Percentiles rank a stretch among this genome's conserved stretches.
These are phyloP conservation scores for Bacterosira constricta DNA, from an alignment of 108 stramenopile species.

Conservation along the genomic window DNA sequence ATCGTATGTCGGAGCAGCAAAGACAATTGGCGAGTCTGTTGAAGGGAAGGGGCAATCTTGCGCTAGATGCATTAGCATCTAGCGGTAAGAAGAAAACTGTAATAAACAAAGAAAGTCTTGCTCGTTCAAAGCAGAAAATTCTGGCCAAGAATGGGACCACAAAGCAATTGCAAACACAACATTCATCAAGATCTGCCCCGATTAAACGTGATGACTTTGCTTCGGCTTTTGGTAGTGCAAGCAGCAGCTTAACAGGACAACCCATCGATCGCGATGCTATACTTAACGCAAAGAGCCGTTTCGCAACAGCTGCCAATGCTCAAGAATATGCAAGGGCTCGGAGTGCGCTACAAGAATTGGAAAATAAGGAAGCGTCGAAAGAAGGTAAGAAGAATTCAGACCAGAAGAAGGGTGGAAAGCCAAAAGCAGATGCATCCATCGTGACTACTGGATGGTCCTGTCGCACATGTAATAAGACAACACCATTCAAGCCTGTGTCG, in stretches of 20 bases:
- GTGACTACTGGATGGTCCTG: slow-evolving; percentile 64
- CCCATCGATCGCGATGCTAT: slow-evolving; percentile 34
- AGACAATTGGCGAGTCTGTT: slow-evolving; percentile 24
- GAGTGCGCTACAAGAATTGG: slow-evolving; percentile 59
- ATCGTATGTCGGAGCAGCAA: slow-evolving; percentile 48
- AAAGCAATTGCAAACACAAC: too few species aligned
- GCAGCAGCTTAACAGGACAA: neutral
- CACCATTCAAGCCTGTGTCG: slow-evolving; percentile 29
- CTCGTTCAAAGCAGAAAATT: too few species aligned
- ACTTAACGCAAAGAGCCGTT: slow-evolving; percentile 68
- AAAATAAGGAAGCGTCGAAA: slow-evolving; percentile 49
- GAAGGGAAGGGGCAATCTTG: neutral
- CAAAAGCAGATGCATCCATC: slow-evolving; percentile 2
- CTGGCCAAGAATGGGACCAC: too few species aligned
- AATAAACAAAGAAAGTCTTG: too few species aligned
- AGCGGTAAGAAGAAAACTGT: too few species aligned
- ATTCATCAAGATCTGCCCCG: too few species aligned
- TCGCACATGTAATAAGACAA: slow-evolving; percentile 46
- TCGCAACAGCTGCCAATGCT: slow-evolving; percentile 67
- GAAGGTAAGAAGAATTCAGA: slow-evolving; percentile 27
- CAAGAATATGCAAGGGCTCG: slow-evolving; percentile 74
- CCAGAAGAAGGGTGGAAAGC: slow-evolving; percentile 10
- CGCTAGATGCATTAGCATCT: neutral
- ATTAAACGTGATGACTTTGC: slow-evolving; percentile 29
- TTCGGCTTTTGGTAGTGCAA: slow-evolving; percentile 16